Percentiles rank a stretch among this genome's conserved stretches.
phyloP scores from a whole-genome alignment of 2,329 filamentous ascomycete genomes.

The Colletotrichum noveboracense region DNA sequence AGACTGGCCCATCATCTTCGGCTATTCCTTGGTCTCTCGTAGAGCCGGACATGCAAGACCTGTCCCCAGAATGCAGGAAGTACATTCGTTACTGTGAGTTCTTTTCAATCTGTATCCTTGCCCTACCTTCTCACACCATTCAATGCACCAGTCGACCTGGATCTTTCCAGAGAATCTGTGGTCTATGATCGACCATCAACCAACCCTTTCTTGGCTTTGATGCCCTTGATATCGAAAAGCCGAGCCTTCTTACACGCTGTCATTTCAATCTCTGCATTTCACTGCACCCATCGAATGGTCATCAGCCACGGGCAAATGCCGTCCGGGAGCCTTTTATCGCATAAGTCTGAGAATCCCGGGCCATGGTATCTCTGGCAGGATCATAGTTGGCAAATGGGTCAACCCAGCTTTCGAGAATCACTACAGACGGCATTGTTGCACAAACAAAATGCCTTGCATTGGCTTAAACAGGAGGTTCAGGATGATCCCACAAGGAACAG shows the following conservation, averaged over 20 bases:
- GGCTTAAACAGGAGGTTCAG: not conserved
- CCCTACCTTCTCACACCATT: not conserved
- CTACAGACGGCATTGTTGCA: not conserved
- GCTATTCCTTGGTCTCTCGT: not conserved
- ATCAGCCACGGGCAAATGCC: not conserved
- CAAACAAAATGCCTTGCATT: slow-evolving; percentile 5
- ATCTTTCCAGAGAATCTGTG: slow-evolving; percentile 15
- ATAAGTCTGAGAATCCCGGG: too few species aligned
- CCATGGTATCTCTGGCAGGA: not conserved
- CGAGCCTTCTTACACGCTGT: not conserved
- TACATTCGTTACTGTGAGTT: slow-evolving; percentile 16
- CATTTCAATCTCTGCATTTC: slow-evolving; percentile 12
- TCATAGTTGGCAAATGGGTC: not conserved
- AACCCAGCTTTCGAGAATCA: not conserved
- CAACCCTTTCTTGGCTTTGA: slow-evolving; percentile 10
- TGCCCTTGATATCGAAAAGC: slow-evolving; percentile 6
- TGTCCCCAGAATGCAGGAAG: not conserved
- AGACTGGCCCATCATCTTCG: not conserved
- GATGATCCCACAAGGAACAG: not conserved
- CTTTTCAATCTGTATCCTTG: not conserved
- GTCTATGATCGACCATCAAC: slow-evolving; percentile 10
- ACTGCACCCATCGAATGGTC: slow-evolving; percentile 9
- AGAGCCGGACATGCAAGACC: not conserved
- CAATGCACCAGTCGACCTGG: slow-evolving; percentile 1
- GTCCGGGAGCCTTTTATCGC: not conserved